Conservation (phyloP, 495 filamentous ascomycete species). For the Penicillium dipodomyicola region DNA sequence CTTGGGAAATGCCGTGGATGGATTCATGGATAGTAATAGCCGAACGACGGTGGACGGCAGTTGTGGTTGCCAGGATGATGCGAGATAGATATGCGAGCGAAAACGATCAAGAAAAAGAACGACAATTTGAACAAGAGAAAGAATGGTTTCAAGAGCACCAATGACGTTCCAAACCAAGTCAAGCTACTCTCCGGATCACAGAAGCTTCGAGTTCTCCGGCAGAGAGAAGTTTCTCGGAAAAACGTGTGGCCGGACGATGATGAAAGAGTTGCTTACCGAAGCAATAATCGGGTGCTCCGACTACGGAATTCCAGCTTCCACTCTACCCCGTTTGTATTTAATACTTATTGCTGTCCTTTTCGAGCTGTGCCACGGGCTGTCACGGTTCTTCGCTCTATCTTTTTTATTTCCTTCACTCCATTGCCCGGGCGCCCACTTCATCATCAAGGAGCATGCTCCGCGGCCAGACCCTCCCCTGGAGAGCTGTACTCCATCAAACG, state of each 20-base stretch:
- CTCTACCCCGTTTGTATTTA: conserved; percentile 7
- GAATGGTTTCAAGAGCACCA: conserved; percentile 16
- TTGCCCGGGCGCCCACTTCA: conserved; percentile 10
- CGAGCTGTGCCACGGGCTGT: conserved; percentile 20
- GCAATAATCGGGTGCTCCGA: conserved; percentile 25
- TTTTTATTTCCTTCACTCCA: conserved; percentile 8
- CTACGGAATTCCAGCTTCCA: conserved; percentile 24
- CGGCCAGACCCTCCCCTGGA: conserved; percentile 56
- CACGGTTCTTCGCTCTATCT: conserved; percentile 9
- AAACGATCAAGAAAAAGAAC: conserved; percentile 10
- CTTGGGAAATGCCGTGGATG: conserved; percentile 46
- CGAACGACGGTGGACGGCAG: conserved; percentile 15
- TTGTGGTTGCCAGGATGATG: conserved; percentile 6
- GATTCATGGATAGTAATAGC: conserved; percentile 38
- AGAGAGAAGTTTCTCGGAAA: conserved; percentile 32
- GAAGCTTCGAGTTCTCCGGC: conserved; percentile 38
- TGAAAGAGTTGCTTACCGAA: conserved; percentile 41
- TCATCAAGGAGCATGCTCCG: conserved; percentile 50
- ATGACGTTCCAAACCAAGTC: conserved; percentile 9
- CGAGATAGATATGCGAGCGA: neutral
- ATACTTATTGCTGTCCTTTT: conserved; percentile 16
- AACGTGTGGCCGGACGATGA: conserved; percentile 31
- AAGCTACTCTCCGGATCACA: conserved; percentile 16
- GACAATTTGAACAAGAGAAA: conserved; percentile 11
- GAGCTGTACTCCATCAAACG: conserved; percentile 51